Evolutionary conservation across 2,329 filamentous ascomycete genomes (phyloP).

Genomic region (Ceratocystis papillata): DNA sequence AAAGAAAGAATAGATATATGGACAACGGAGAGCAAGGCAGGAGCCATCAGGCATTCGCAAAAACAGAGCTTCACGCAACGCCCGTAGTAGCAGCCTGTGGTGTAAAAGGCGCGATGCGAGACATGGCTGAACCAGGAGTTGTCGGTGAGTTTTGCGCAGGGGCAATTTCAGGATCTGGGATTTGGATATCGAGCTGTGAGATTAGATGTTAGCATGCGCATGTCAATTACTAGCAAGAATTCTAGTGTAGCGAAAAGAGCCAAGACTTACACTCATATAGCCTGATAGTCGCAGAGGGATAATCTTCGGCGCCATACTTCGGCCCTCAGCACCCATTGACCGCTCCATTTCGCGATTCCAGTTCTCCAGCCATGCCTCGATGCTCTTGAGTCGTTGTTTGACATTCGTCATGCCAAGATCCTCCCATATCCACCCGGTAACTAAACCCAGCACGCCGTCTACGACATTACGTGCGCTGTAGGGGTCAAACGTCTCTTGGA

Average conservation of each 20-base stretch:
- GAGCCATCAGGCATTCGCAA: background rate
- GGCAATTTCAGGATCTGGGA: conserved; percentile 64
- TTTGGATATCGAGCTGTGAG: conserved; percentile 63
- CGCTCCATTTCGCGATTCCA: conserved; percentile 71
- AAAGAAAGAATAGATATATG: background rate
- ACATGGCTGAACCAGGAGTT: conserved; percentile 30
- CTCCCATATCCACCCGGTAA: conserved; percentile 93
- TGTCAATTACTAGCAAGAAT: background rate
- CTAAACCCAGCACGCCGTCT: conserved; percentile 65
- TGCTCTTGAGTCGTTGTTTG: conserved; percentile 56
- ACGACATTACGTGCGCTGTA: conserved; percentile 65
- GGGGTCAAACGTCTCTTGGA: conserved; percentile 70
- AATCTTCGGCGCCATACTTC: conserved; percentile 52
- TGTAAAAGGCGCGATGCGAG: conserved; percentile 7
- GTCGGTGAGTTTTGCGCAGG: conserved; percentile 40
- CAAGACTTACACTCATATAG: conserved; percentile 62
- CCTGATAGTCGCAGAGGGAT: conserved; percentile 71
- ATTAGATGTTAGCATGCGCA: background rate
- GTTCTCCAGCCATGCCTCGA: conserved; percentile 73
- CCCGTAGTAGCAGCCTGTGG: background rate
- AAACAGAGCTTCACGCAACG: background rate
- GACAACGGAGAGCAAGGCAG: background rate
- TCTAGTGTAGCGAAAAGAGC: conserved; percentile 1
- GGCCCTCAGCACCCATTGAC: conserved; percentile 41
- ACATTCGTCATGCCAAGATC: conserved; percentile 67